Evolutionary conservation across 108 stramenopile species (phyloP), one percentile per base, ranked within the genome.

Genomic region (Discostella pseudostelligera): DNA sequence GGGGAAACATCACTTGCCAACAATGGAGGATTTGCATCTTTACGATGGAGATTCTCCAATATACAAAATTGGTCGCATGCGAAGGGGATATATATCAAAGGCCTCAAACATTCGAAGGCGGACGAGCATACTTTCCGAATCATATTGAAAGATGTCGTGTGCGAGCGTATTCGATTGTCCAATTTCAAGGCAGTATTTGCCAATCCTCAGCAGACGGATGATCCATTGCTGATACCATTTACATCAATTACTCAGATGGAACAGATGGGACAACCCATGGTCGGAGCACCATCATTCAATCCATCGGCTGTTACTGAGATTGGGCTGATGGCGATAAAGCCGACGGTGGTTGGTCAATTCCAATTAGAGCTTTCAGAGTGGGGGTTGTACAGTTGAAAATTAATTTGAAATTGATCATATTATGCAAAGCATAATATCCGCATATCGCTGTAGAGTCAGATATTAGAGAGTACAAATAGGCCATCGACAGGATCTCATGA

Each of bases 311-410:
- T 83, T 2, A 83, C 75, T 44, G 82, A 83, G 47, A 72, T 83
- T 36, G 82, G 82, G 17, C 6, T 83, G 9, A 83, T 83, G 82
- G 82, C 82, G 12, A 83, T 83, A 21, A 83, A 83, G 51, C 82
- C 82, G 25, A 77, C 75, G n/a, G 79, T 83, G 19, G 82, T 83
- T 1, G 82, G 79, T 12, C 74, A 77, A 10, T 83, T 83, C 32
- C 70, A 72, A 20, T 49, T 83, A 8, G 55, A 61, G 14, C 70
- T 83, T 62, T 25, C 21, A 13, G 82, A 83, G 45, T 83, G 82
- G 82, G 82, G 82, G 4, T 62, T 83, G 70, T 83, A 83, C 62
- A 65, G 19, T 39, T 56, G 17, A 39, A 16, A 26, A 49, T 20
- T 16, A n/a, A n/a, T n/a, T n/a, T n/a, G n/a, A n/a, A n/a, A n/a